A percentile compares a stretch with the other conserved stretches of the same genome.
These are phyloP conservation scores for Ceratobasidium theobromae DNA, from an alignment of 1,284 basidiomycete species.

Conservation along the genomic window DNA sequence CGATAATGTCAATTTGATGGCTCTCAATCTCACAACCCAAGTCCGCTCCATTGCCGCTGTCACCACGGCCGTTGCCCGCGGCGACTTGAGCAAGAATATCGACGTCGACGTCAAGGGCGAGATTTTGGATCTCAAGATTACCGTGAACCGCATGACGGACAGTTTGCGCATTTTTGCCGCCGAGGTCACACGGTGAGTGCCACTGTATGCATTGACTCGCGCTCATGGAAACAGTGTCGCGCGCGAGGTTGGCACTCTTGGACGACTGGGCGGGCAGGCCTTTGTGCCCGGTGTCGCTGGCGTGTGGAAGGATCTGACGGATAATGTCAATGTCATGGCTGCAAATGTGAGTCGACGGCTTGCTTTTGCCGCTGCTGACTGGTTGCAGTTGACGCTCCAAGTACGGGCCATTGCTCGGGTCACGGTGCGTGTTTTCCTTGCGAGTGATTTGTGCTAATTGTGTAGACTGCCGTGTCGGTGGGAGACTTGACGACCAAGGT, in stretches of 20 bases:
- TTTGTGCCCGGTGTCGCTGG: conserved; percentile 90
- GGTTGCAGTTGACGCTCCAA: conserved; percentile 80
- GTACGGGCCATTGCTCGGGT: conserved; percentile 93
- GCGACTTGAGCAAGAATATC: conserved; percentile 89
- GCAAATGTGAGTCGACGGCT: conserved; percentile 59
- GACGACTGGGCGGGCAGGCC: conserved; percentile 83
- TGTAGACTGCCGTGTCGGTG: conserved; percentile 84
- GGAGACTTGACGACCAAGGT: conserved; percentile 96
- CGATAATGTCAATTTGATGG: conserved; percentile 68
- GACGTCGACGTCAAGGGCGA: conserved; percentile 88
- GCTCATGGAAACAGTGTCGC: conserved; percentile 62
- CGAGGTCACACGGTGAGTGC: conserved; percentile 67
- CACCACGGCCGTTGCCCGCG: conserved; percentile 86
- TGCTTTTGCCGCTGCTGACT: conserved; percentile 30
- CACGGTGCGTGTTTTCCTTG: conserved; percentile 50
- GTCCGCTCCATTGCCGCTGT: conserved; percentile 85
- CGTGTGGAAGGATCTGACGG: conserved; percentile 97
- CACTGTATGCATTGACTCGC: not conserved
- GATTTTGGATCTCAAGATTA: conserved; percentile 71
- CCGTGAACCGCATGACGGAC: conserved; percentile 91
- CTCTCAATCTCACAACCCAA: conserved; percentile 90
- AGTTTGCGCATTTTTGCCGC: conserved; percentile 84
- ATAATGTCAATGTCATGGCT: conserved; percentile 91
- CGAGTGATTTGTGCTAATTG: not conserved
- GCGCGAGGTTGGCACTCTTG: conserved; percentile 90